These are phyloP conservation scores for Ampelocalamus luodianensis DNA, from an alignment of 176 grass and related monocot species.

Conservation along the genomic window DNA sequence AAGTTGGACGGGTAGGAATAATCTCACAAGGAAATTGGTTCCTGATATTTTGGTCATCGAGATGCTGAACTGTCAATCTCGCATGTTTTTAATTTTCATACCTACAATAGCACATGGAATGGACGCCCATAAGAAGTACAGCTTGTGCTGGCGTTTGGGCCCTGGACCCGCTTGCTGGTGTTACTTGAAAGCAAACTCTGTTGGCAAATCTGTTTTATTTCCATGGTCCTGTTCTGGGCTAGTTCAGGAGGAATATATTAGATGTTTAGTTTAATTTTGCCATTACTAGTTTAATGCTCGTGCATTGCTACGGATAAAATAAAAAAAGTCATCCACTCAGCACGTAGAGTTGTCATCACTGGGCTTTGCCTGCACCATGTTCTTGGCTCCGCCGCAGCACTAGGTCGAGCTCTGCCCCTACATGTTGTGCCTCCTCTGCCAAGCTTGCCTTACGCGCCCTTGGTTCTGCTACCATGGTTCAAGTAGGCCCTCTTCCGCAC, in stretches of 20 bases:
- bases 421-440: too few relatives aligned
- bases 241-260: neutral
- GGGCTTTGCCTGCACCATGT: too few relatives aligned
- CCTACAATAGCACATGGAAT: constrained; percentile 12
- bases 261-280: neutral
- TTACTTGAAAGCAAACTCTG: constrained; percentile 34
- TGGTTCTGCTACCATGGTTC: too few relatives aligned
- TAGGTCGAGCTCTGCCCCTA: too few relatives aligned
- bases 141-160: neutral
- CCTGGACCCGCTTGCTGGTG: constrained; percentile 16
- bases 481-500: too few relatives aligned
- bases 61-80: neutral
- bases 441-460: too few relatives aligned
- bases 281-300: neutral
- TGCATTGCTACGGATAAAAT: too few relatives aligned
- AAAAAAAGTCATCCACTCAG: too few relatives aligned
- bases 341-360: too few relatives aligned
- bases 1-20: constrained; percentile 30
- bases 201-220: constrained; percentile 1
- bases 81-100: too few relatives aligned
- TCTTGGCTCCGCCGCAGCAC: too few relatives aligned
- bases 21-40: constrained; percentile 6
- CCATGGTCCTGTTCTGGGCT: neutral
- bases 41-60: constrained; percentile 14
- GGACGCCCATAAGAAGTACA: neutral